Evolutionary conservation across 345 rosid genomes (phyloP).

Genomic region (Eucalyptus marginata): DNA sequence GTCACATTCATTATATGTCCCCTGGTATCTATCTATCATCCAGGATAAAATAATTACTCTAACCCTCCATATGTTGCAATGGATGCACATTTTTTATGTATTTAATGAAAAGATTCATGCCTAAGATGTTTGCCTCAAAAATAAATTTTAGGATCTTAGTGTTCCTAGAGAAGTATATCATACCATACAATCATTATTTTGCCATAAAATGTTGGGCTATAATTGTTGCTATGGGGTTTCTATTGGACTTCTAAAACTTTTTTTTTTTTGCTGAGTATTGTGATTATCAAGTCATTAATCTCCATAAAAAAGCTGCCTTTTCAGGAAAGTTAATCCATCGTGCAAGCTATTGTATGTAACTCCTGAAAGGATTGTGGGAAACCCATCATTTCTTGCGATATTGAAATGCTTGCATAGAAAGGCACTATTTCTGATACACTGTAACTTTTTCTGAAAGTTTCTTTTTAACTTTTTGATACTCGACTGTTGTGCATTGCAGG

Average conservation of each 20-base stretch:
- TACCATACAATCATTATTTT: background rate
- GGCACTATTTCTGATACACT: slow-evolving; percentile 20
- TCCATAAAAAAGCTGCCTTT: background rate
- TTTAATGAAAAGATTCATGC: background rate
- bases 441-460: background rate
- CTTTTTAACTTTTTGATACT: background rate
- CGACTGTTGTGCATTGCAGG: slow-evolving; percentile 11
- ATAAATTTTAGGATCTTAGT: no score
- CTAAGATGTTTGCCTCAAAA: no score
- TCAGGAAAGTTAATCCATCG: slow-evolving; percentile 67
- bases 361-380: slow-evolving; percentile 85
- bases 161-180: background rate
- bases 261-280: background rate
- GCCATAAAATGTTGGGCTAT: background rate
- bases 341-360: slow-evolving; percentile 92
- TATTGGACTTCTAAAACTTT: background rate
- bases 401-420: slow-evolving; percentile 51
- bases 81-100: background rate
- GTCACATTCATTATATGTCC: slow-evolving; percentile 85
- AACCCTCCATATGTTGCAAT: slow-evolving; percentile 8
- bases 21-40: slow-evolving; percentile 66
- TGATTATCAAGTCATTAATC: background rate
- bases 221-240: background rate
- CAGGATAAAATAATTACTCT: slow-evolving; percentile 82
- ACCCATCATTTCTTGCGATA: slow-evolving; percentile 44